Evolutionary conservation across 306 rosid species (phyloP).

Genomic region (Acacia melanoxylon): DNA sequence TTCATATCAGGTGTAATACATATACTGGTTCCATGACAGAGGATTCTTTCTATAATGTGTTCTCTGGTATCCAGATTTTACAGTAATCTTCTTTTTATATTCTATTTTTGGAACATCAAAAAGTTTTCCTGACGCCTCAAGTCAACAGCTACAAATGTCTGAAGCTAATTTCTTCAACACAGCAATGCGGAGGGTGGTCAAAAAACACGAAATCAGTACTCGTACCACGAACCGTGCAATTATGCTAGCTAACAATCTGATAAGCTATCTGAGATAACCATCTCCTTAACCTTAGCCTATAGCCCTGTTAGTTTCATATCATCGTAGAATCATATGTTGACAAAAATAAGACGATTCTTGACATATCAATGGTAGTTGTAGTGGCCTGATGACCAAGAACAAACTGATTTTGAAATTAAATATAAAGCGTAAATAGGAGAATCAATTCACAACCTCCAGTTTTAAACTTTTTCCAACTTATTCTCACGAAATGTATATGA

Average conservation of each 20-base stretch:
- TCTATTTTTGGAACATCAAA: background rate
- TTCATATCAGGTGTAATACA: background rate
- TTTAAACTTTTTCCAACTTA: background rate
- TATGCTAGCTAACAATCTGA: background rate
- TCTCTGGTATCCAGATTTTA: background rate
- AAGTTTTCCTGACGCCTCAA: background rate
- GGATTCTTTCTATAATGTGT: background rate
- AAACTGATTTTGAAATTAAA: background rate
- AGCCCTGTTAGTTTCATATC: background rate
- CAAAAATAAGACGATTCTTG: background rate
- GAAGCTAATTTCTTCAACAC: background rate
- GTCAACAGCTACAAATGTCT: background rate
- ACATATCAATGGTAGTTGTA: background rate
- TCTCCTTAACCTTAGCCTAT: background rate
- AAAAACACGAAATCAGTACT: background rate
- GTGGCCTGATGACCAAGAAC: background rate
- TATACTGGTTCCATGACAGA: background rate
- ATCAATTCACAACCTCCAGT: background rate
- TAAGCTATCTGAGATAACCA: background rate
- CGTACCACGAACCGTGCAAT: background rate
- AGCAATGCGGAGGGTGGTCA: background rate
- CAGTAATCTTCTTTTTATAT: background rate
- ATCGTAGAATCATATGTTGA: background rate
- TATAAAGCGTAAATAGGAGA: background rate
- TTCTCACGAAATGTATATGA: background rate